phyloP scores from a whole-genome alignment of 768 basidiomycete species.

The Suillus paluster region DNA sequence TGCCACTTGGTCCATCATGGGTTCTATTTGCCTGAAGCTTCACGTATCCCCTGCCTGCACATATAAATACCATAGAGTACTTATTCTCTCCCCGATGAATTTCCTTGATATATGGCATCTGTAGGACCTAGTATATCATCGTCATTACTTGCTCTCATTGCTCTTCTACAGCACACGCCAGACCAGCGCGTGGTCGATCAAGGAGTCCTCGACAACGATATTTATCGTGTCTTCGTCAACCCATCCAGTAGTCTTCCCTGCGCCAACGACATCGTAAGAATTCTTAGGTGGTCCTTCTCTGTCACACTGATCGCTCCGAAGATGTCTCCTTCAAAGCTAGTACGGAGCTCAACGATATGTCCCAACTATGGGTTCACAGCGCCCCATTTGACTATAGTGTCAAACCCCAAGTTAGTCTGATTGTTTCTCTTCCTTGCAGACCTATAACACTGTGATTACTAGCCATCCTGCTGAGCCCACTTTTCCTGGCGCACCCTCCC shows the following conservation, averaged over 20 bases:
- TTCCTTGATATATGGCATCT: not conserved
- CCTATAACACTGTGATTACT: too few species aligned
- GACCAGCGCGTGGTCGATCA: not conserved
- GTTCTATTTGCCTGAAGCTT: not conserved
- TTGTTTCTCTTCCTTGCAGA: too few species aligned
- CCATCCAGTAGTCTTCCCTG: not conserved
- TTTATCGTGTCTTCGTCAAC: not conserved
- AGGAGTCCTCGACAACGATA: not conserved
- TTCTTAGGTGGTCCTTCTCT: not conserved
- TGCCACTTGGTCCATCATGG: too few species aligned
- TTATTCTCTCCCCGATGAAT: too few species aligned
- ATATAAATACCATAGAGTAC: not conserved
- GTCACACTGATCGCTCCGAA: not conserved
- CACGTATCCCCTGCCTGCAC: too few species aligned
- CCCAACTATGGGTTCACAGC: not conserved
- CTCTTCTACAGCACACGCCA: not conserved
- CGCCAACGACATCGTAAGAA: not conserved
- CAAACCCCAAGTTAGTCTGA: too few species aligned
- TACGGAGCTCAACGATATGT: not conserved
- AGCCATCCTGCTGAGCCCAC: too few species aligned
- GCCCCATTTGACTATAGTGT: not conserved
- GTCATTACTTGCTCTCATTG: not conserved
- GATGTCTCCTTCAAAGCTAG: not conserved
- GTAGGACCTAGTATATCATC: not conserved
- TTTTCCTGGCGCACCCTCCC: too few species aligned